Percentiles rank a stretch among this genome's conserved stretches.
Evolutionary conservation across 179 eudicot species (phyloP).

Genomic region (Corrigiola litoralis): DNA sequence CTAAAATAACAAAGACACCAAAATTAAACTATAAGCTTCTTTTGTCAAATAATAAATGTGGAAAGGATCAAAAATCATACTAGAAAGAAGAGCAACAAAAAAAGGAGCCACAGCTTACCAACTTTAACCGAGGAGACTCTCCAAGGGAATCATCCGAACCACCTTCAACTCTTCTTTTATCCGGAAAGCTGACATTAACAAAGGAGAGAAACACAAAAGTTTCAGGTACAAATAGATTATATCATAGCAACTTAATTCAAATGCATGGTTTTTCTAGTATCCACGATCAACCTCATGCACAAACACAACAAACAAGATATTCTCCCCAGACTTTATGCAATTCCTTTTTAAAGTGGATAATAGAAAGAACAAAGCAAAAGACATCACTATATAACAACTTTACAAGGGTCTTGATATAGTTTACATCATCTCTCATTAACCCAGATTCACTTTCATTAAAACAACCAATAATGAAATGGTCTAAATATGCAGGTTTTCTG

Average conservation of each 20-base stretch:
- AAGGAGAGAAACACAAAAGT: slow-evolving; percentile 16
- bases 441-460: not conserved
- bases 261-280: slow-evolving; percentile 7
- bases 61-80: slow-evolving; percentile 15
- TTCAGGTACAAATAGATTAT: slow-evolving; percentile 4
- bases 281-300: slow-evolving; percentile 16
- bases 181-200: slow-evolving; percentile 67
- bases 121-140: slow-evolving; percentile 46
- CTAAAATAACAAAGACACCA: slow-evolving; percentile 14
- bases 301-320: slow-evolving; percentile 34
- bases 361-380: slow-evolving; percentile 15
- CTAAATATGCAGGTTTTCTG: not conserved
- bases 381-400: slow-evolving; percentile 10
- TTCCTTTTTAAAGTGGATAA: slow-evolving; percentile 17
- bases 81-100: slow-evolving; percentile 22
- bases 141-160: slow-evolving; percentile 41
- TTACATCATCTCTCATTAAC: slow-evolving; percentile 11
- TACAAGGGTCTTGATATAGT: not conserved
- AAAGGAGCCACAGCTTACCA: slow-evolving; percentile 41
- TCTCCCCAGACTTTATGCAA: slow-evolving; percentile 22
- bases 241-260: not conserved
- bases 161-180: slow-evolving; percentile 49
- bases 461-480: not conserved
- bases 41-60: slow-evolving; percentile 17
- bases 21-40: slow-evolving; percentile 14